Base-by-base conservation (phyloP, 2,329 filamentous ascomycete species). In the Clarireedia monteithiana region DNA sequence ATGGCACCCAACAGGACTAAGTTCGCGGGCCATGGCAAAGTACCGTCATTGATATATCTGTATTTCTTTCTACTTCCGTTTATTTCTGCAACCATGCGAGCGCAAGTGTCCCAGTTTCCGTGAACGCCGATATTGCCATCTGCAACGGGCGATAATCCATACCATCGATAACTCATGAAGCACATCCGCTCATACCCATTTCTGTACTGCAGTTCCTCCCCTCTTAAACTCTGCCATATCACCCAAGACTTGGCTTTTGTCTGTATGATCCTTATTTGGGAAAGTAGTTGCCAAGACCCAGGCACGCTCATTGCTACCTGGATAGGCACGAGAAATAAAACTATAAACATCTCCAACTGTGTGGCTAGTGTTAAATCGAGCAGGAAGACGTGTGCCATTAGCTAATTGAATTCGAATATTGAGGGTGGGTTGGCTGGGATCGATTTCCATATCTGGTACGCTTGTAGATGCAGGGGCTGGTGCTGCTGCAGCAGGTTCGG, bases 211-310 rank as follows among this genome's bases (percentile, higher is more conserved):
- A 0, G 79, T 84, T 20, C 82, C 83, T 12, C 83, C 83, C 68
- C 78, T 80, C 74, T 82, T 86, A 66, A 86, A 85, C 67, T 86
- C 83, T 26, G 76, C 61, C 71, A 85, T 76, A 23, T 86, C 82
- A 5, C 80, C 79, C 27, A 86, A 68, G 1, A 79, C 75, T 50
- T 80, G 64, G 7, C 68, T 71, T 70, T 84, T 85, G 65, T 94
- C 87, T 2, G 78, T 84, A 60, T 92, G 80, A 53, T 92, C 86
- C 72, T 89, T 91, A 66, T 83, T 89, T 4, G 89, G 89, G 70
- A 94, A 94, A 0, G 88, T 92, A 0, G 89, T 94, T 61, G 86
- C 87, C 45, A 95, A 74, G 2, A 89, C 85, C 77, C 86, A 94
- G 4, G 77, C 64, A n/a, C 88, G 78, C 40, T 71, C 67, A 30